These are phyloP conservation scores for Aspergillus awamori DNA, from an alignment of 2,329 filamentous ascomycete genomes.

Conservation along the genomic window DNA sequence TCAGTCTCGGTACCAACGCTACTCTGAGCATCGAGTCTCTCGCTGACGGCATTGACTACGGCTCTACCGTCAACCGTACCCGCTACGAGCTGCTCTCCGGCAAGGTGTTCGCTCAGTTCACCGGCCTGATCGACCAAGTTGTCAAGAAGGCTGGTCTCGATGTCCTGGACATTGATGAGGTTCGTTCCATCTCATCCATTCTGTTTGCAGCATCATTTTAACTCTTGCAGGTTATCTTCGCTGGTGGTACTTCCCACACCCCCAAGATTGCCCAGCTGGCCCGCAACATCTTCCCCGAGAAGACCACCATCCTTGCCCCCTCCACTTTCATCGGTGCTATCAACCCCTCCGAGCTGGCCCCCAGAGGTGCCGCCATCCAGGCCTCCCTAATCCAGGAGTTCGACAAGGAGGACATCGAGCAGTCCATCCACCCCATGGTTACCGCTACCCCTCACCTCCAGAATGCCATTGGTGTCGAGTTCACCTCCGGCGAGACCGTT, in stretches of 20 bases:
- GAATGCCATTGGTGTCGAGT: slow-evolving; percentile 84
- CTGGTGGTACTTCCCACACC: slow-evolving; percentile 89
- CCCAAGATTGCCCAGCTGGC: slow-evolving; percentile 88
- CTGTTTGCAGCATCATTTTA: background rate
- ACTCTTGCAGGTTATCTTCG: slow-evolving; percentile 71
- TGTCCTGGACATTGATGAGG: slow-evolving; percentile 86
- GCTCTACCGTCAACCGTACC: slow-evolving; percentile 86
- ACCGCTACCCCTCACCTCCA: slow-evolving; percentile 89
- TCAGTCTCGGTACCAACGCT: slow-evolving; percentile 85
- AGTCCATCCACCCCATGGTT: slow-evolving; percentile 92
- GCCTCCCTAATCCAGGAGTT: slow-evolving; percentile 93
- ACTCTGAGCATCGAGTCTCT: slow-evolving; percentile 92
- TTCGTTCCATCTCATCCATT: slow-evolving; percentile 23
- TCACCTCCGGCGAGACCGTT: slow-evolving; percentile 62
- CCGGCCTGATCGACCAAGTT: slow-evolving; percentile 77
- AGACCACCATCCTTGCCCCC: slow-evolving; percentile 78
- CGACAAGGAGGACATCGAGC: slow-evolving; percentile 88
- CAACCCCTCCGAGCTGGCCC: slow-evolving; percentile 89
- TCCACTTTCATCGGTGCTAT: slow-evolving; percentile 76
- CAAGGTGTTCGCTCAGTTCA: slow-evolving; percentile 88
- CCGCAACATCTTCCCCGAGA: slow-evolving; percentile 75
- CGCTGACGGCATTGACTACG: slow-evolving; percentile 86
- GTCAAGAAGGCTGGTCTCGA: slow-evolving; percentile 92
- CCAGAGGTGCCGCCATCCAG: slow-evolving; percentile 91
- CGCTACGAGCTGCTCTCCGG: slow-evolving; percentile 87